Evolutionary conservation across 140 eudicot species (phyloP).

Genomic region (Anethum foeniculum): DNA sequence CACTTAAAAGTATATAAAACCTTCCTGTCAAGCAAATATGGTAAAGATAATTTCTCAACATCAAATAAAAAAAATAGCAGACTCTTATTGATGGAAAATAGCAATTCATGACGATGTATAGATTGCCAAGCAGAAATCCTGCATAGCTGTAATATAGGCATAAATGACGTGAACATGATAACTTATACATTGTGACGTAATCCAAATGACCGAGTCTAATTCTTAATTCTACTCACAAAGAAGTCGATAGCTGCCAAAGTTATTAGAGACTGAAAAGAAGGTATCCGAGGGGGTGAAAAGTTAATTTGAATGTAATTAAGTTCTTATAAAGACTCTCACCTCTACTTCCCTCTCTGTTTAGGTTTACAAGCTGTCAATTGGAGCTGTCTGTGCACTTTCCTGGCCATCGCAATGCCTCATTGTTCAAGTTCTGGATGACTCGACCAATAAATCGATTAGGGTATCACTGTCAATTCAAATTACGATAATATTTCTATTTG

Average conservation of each 20-base stretch:
- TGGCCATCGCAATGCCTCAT: conserved; percentile 77
- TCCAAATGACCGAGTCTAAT: background rate
- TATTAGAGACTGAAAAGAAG: background rate
- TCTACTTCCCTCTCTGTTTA: conserved; percentile 6
- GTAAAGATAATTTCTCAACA: background rate
- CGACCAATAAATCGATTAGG: conserved; percentile 66
- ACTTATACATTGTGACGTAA: background rate
- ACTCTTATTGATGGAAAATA: background rate
- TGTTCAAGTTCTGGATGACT: conserved; percentile 88
- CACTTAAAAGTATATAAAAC: background rate
- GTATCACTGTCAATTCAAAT: conserved; percentile 27
- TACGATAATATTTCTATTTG: background rate
- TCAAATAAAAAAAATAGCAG: background rate
- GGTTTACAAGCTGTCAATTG: conserved; percentile 92
- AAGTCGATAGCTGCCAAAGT: background rate
- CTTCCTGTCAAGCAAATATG: background rate
- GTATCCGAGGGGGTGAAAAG: background rate
- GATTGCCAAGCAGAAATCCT: background rate
- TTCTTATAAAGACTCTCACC: conserved; percentile 2
- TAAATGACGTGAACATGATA: background rate
- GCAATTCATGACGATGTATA: background rate
- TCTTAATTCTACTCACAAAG: background rate
- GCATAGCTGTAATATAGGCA: background rate
- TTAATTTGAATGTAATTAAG: no score
- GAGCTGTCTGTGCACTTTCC: conserved; percentile 61